A percentile compares a stretch with the other conserved stretches of the same genome.
Evolutionary conservation across 1,139 yeast species (phyloP).

Genomic region (Lodderomyces metapsilosis): DNA sequence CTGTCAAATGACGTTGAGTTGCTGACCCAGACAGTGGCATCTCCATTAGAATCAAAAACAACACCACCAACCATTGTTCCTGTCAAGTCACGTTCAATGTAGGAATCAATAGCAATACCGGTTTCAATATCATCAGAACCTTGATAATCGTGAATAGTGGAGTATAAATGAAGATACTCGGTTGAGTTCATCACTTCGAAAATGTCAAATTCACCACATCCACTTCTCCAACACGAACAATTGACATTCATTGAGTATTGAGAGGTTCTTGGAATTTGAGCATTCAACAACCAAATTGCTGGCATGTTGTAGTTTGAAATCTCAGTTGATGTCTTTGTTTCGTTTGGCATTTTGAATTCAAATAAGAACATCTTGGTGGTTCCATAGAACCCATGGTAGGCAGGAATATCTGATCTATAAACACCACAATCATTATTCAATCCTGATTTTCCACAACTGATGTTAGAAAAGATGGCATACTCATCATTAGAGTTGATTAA

Average conservation of each 20-base stretch:
- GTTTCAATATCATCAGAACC: slow-evolving; percentile 59
- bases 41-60: slow-evolving; percentile 59
- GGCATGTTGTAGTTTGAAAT: slow-evolving; percentile 81
- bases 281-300: slow-evolving; percentile 92
- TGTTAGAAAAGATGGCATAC: slow-evolving; percentile 71
- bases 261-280: slow-evolving; percentile 89
- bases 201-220: slow-evolving; percentile 95
- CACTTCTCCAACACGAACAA: slow-evolving; percentile 93
- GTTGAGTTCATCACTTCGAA: slow-evolving; percentile 64
- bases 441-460: slow-evolving; percentile 53
- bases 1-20: slow-evolving; percentile 51
- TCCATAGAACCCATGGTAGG: slow-evolving; percentile 88
- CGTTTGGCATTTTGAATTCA: slow-evolving; percentile 89
- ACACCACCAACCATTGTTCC: slow-evolving; percentile 68
- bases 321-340: slow-evolving; percentile 33
- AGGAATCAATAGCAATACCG: slow-evolving; percentile 61
- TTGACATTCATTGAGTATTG: slow-evolving; percentile 69
- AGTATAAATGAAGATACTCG: slow-evolving; percentile 52
- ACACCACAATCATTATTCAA: slow-evolving; percentile 73
- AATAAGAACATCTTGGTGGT: slow-evolving; percentile 79
- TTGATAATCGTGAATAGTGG: slow-evolving; percentile 73
- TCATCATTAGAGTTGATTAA: slow-evolving; percentile 68
- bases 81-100: slow-evolving; percentile 49
- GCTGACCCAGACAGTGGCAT: slow-evolving; percentile 60
- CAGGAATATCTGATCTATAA: slow-evolving; percentile 82